Percentiles rank a stretch among this genome's conserved stretches.
These are phyloP conservation scores for Mycena chlorophos DNA, from an alignment of 768 basidiomycete species.

Conservation along the genomic window DNA sequence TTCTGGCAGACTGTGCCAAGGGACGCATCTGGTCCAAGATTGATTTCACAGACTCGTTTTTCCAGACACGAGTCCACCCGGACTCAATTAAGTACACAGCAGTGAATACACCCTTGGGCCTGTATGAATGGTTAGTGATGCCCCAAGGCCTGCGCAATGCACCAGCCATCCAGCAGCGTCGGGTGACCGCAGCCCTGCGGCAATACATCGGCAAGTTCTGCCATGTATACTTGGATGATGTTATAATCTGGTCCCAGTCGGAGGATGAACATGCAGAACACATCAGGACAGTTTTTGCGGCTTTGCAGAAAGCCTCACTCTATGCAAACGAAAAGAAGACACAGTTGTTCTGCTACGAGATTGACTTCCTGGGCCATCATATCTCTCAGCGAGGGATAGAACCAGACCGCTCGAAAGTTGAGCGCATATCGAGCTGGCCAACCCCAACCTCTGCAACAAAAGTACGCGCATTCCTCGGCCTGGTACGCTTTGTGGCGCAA, in stretches of 20 bases:
- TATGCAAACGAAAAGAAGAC: conserved; percentile 26
- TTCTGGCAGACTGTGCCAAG: conserved; percentile 33
- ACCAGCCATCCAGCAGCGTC: conserved; percentile 31
- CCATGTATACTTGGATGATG: conserved; percentile 38
- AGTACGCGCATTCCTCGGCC: conserved; percentile 27
- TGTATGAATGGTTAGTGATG: conserved; percentile 34
- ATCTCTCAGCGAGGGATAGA: conserved; percentile 28
- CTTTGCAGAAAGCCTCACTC: conserved; percentile 17
- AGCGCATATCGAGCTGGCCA: conserved; percentile 23
- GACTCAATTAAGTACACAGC: conserved; percentile 33
- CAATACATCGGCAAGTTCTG: conserved; percentile 32
- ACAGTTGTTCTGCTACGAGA: not conserved
- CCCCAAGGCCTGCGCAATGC: conserved; percentile 25
- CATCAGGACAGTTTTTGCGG: conserved; percentile 23
- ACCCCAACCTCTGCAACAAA: conserved; percentile 13
- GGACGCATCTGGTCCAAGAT: conserved; percentile 35
- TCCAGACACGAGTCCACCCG: conserved; percentile 32
- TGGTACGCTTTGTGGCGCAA: conserved; percentile 19
- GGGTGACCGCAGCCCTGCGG: conserved; percentile 26
- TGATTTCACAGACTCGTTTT: conserved; percentile 41
- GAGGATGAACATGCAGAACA: conserved; percentile 28
- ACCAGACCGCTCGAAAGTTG: conserved; percentile 18
- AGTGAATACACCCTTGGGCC: conserved; percentile 35
- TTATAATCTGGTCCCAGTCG: conserved; percentile 35
- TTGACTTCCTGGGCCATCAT: conserved; percentile 29